Percentiles rank a stretch among this genome's conserved stretches.
These are phyloP conservation scores for Cenchrus americanus DNA, from an alignment of 176 grass and related monocot genomes.

Conservation along the genomic window DNA sequence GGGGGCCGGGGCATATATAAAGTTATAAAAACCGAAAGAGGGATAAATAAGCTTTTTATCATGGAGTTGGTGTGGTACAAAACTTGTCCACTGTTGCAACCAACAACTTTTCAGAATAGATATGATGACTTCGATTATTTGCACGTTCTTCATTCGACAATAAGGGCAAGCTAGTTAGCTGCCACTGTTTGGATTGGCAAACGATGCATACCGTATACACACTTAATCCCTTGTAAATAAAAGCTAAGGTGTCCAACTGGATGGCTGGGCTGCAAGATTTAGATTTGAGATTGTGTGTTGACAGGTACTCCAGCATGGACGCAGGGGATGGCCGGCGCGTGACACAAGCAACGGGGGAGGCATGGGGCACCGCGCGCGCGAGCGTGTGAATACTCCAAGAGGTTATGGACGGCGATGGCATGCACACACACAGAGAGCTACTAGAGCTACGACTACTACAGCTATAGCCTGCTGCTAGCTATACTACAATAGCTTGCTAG, in stretches of 20 bases:
- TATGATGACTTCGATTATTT: no score
- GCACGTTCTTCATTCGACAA: no score
- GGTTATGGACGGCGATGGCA: background rate
- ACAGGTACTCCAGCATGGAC: background rate
- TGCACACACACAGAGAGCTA: background rate
- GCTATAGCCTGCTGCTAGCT: background rate
- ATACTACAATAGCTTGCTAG: background rate
- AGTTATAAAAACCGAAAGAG: no score
- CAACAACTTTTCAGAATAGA: no score
- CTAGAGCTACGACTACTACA: background rate
- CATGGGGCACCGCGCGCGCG: constrained; percentile 9
- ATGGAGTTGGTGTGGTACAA: no score
- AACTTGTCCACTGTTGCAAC: no score
- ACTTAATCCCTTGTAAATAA: background rate
- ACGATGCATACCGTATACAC: background rate
- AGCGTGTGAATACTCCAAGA: constrained; percentile 19
- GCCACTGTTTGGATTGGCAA: background rate
- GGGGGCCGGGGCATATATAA: no score
- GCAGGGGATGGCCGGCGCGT: background rate
- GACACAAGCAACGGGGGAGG: background rate
- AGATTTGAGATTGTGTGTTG: constrained; percentile 23
- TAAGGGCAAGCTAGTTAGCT: background rate
- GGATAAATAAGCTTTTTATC: no score
- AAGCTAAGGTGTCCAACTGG: background rate
- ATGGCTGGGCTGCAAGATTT: background rate